Conservation (phyloP, 306 rosid genomes). For the Hippophae gyantsensis region DNA sequence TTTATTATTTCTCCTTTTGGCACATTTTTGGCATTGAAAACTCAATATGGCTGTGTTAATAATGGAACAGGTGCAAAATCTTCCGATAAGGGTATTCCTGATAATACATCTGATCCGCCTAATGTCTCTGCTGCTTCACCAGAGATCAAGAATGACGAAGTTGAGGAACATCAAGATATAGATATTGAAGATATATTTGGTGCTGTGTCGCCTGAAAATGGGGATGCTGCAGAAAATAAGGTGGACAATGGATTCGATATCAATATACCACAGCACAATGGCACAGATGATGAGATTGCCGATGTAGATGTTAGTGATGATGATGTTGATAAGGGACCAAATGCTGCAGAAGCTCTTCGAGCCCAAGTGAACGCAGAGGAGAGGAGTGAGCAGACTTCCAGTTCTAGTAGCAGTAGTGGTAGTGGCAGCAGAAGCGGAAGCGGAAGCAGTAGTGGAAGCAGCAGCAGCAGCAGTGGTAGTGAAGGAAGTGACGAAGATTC, state of each 20-base stretch:
- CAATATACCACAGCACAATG: constrained; percentile 37
- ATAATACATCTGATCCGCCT: constrained; percentile 40
- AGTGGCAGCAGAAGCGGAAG: constrained; percentile 57
- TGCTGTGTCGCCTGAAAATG: constrained; percentile 48
- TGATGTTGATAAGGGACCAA: constrained; percentile 75
- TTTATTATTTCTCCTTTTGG: neutral
- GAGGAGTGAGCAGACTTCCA: constrained; percentile 45
- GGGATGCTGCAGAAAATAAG: constrained; percentile 44
- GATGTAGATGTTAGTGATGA: constrained; percentile 87
- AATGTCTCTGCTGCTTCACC: constrained; percentile 37
- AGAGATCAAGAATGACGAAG: constrained; percentile 42
- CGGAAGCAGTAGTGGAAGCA: constrained; percentile 45
- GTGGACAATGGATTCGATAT: constrained; percentile 54
- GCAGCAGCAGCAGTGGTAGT: constrained; percentile 72
- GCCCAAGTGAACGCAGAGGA: constrained; percentile 75
- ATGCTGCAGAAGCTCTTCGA: constrained; percentile 77
- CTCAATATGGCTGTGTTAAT: constrained; percentile 10
- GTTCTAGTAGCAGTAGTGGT: constrained; percentile 71
- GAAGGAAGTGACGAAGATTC: constrained; percentile 85
- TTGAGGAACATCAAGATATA: constrained; percentile 61
- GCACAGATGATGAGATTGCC: constrained; percentile 73
- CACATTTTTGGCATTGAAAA: constrained; percentile 9
- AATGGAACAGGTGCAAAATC: constrained; percentile 44
- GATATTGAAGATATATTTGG: constrained; percentile 67
- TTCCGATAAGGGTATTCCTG: constrained; percentile 32